Evolutionary conservation across 371 early-diverging fungal species (phyloP).

Genomic region (Apophysomyces elegans): DNA sequence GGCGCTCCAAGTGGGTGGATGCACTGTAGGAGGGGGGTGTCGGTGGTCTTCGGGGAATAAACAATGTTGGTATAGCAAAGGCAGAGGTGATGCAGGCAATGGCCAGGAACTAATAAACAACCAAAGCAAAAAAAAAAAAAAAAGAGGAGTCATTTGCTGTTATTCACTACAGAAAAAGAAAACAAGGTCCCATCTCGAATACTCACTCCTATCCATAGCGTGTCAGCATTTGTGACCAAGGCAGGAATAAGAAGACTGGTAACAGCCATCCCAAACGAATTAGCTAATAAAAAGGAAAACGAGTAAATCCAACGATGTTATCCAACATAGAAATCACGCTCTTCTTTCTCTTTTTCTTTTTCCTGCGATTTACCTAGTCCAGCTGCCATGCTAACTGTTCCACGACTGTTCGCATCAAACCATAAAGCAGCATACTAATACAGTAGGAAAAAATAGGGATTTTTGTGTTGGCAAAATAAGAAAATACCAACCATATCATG

Average conservation of each 20-base stretch:
- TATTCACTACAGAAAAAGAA: too few relatives aligned
- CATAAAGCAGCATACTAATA: slow-evolving; percentile 49
- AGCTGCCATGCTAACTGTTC: slow-evolving; percentile 43
- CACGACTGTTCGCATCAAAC: slow-evolving; percentile 47
- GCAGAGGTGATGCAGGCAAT: slow-evolving; percentile 49
- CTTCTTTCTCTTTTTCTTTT: too few relatives aligned
- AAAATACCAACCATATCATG: neutral
- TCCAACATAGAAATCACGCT: slow-evolving; percentile 6
- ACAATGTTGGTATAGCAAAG: slow-evolving; percentile 49
- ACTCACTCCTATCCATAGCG: slow-evolving; percentile 35
- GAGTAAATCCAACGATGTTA: neutral
- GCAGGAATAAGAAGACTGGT: slow-evolving; percentile 45
- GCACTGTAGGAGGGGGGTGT: slow-evolving; percentile 61
- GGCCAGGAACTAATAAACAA: slow-evolving; percentile 35
- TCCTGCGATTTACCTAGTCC: slow-evolving; percentile 31
- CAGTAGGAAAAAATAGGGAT: neutral
- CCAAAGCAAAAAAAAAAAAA: neutral
- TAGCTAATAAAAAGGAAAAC: slow-evolving; percentile 27
- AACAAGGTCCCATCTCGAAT: neutral
- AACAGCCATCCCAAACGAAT: slow-evolving; percentile 53
- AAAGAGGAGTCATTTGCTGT: too few relatives aligned
- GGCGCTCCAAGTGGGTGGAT: slow-evolving; percentile 30
- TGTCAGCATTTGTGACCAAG: slow-evolving; percentile 28
- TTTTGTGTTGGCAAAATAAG: neutral
- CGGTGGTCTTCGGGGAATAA: slow-evolving; percentile 58